Base-by-base conservation (phyloP, 768 basidiomycete species). In the Boletus pseudopeckii region DNA sequence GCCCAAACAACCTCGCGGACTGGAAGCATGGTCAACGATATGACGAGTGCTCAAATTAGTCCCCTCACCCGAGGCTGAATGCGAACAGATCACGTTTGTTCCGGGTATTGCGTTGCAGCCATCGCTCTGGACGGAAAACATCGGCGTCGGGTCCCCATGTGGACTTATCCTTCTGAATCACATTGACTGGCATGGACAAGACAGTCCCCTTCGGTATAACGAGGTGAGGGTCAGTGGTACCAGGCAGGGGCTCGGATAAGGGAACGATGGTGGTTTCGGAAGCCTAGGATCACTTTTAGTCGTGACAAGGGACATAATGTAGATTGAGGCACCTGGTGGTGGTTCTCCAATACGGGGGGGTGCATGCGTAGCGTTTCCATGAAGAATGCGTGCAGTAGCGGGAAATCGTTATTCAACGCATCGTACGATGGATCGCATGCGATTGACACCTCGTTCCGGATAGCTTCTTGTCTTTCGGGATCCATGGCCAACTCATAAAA, bases 311-410 rank as follows among this genome's bases (percentile, higher is more conserved):
- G 20, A 41, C 7, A 42, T 17, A 10, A 45, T 38, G 20, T 18
- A 38, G 32, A 45, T 26, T 30, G 26, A 61, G 57, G 46, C 37
- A 78, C 82, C 70, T 83, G 80, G 52, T 87, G 84, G 60, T 85
- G 81, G 57, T 86, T 85, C 64, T 86, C 84, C 28, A 82, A 62
- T 33, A 87, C 77, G 1, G 84, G 76, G 17, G 85, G 79, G 59
- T 85, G 82, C 43, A 86, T 64, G 28, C 85, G 79, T 17, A 87
- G 69, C 4, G 80, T 80, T 65, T 86, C 85, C 59, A 80, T 79
- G 42, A 87, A 53, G 9, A 83, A 78, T 2, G 83, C 81, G 48
- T 87, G 80, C 17, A 88, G 73, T 40, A 85, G 71, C 1, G 82
- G 80, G 54, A 75, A 77, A 39, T 73, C 68, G 57, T 67, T 72